These are phyloP conservation scores for Picochlorum costavermella DNA, from an alignment of 139 green algal genomes.

Conservation along the genomic window DNA sequence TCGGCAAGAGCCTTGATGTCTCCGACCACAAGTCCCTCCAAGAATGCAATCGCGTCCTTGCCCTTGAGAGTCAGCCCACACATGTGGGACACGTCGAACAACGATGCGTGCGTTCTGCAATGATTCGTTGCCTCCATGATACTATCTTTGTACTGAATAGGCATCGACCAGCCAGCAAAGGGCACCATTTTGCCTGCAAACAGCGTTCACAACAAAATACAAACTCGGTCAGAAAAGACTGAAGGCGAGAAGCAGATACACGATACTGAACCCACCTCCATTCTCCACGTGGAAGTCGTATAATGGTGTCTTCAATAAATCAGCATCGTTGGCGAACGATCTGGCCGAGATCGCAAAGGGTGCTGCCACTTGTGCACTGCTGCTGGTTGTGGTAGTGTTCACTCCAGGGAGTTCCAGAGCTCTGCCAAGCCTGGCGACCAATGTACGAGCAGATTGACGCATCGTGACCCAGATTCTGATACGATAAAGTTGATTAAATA, in stretches of 20 bases:
- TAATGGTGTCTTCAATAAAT: conserved; percentile 78
- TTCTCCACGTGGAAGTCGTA: conserved; percentile 83
- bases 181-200: conserved; percentile 89
- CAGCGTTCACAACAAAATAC: neutral
- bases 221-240: neutral
- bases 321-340: conserved; percentile 48
- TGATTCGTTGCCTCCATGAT: conserved; percentile 92
- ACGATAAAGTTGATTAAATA: no score
- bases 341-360: conserved; percentile 11
- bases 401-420: neutral
- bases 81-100: conserved; percentile 99
- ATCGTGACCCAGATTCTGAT: no score
- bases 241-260: neutral
- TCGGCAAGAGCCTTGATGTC: conserved; percentile 76
- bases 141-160: conserved; percentile 96
- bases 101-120: conserved; percentile 71
- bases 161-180: conserved; percentile 97
- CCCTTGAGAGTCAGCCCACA: conserved; percentile 88
- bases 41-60: conserved; percentile 86
- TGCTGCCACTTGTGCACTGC: neutral
- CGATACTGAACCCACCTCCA: conserved; percentile 45
- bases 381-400: neutral
- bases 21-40: conserved; percentile 85
- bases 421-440: no score
- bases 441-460: no score